Evolutionary conservation across 345 rosid genomes (phyloP), one percentile per base, ranked within the genome.

Genomic region (Ailanthus altissimus): DNA sequence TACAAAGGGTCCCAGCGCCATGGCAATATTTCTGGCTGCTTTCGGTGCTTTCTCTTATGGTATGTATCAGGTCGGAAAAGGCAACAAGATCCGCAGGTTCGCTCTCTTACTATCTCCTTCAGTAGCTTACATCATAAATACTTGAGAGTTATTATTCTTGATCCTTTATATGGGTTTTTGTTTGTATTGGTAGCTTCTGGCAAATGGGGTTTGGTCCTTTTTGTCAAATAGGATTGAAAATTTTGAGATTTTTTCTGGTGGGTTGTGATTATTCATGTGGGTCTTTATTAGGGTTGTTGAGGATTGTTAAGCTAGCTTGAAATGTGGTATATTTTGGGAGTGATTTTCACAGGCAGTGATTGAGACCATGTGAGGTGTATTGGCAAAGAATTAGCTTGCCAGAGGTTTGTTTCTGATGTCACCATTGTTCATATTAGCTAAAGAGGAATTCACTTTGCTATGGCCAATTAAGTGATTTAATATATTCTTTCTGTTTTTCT

Each of bases 61-160:
- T n/a, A 92, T 96, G 97, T 93, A 96, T 75, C 93, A 93, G 89
- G 99, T 96, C 23, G 99, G 98, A 20, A 78, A 93, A 85, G 99
- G 99, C 50, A 96, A 96, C 86, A 93, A 92, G 89, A 83, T 90
- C 83, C 98, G 99, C 78, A 90, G 98, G 99, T 93, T 47, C 21
- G 15, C 43, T 26, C 16, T 8, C 18, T 47, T 49, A 12, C 25
- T n/a, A 8, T 68, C 11, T 71, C 59, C 3, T n/a, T 75, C 26
- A 12, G 3, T 32, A 53, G 9, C 64, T 81, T 51, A 7, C 50
- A 32, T 63, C n/a, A 18, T n/a, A 14, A 21, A 26, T 26, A 2
- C 9, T 60, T 21, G 5, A 26, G 38, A 26, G 38, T 58, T 67
- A 9, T 67, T 61, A 25, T 57, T 6, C 4, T 59, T 60, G 5